Evolutionary conservation across 2,329 filamentous ascomycete genomes (phyloP).

Genomic region (Orbilia ellipsospora): DNA sequence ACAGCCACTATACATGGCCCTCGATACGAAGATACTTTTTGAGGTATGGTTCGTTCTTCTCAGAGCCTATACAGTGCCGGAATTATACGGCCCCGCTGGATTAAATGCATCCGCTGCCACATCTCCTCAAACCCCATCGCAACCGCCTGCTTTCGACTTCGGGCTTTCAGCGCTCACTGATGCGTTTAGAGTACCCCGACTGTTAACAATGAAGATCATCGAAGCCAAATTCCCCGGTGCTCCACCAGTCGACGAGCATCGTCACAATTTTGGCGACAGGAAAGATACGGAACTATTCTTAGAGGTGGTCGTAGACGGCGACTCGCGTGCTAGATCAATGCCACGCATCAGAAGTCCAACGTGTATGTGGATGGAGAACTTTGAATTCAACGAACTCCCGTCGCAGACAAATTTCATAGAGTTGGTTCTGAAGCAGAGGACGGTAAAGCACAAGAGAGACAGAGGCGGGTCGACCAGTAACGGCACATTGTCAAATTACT

Average conservation of each 20-base stretch:
- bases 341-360: conserved; percentile 77
- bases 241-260: conserved; percentile 57
- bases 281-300: conserved; percentile 77
- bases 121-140: conserved; percentile 41
- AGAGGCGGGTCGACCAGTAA: conserved; percentile 57
- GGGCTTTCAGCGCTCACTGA: conserved; percentile 63
- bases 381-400: conserved; percentile 79
- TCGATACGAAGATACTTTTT: conserved; percentile 85
- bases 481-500: conserved; percentile 51
- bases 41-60: conserved; percentile 97
- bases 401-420: conserved; percentile 75
- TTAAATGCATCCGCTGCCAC: conserved; percentile 24
- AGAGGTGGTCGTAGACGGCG: conserved; percentile 82
- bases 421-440: conserved; percentile 75
- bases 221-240: conserved; percentile 68
- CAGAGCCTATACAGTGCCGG: conserved; percentile 89
- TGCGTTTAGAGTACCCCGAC: conserved; percentile 49
- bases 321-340: conserved; percentile 79
- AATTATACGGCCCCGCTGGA: conserved; percentile 75
- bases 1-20: conserved; percentile 85
- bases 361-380: conserved; percentile 85
- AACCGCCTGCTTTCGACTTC: conserved; percentile 64
- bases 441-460: conserved; percentile 62
- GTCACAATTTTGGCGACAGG: conserved; percentile 64
- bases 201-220: conserved; percentile 51